Conservation (phyloP, 2,329 filamentous ascomycete species). For the Alternaria gansuensis region DNA sequence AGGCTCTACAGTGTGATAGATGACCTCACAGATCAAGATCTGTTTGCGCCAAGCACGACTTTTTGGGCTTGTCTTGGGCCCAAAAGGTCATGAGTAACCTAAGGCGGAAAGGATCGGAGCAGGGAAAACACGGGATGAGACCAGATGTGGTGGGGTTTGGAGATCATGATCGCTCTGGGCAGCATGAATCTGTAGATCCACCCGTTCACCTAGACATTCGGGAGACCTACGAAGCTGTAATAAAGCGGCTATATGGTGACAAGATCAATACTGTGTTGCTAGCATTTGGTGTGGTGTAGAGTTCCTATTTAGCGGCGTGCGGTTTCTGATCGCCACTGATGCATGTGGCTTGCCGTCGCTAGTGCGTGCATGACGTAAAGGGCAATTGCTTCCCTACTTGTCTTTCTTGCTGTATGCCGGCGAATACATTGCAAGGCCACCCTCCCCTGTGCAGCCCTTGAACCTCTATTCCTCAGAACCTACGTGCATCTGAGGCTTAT, state of each 20-base stretch:
- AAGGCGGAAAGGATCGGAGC: conserved; percentile 17
- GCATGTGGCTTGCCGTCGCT: conserved; percentile 21
- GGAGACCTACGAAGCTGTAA: neutral
- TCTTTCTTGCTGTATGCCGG: conserved; percentile 18
- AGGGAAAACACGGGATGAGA: conserved; percentile 16
- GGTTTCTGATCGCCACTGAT: conserved; percentile 21
- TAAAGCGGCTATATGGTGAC: neutral
- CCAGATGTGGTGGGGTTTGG: conserved; percentile 14
- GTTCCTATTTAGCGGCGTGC: neutral
- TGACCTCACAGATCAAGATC: conserved; percentile 5
- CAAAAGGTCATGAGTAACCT: conserved; percentile 2
- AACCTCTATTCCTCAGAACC: neutral
- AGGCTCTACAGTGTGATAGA: neutral
- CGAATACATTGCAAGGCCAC: conserved; percentile 17
- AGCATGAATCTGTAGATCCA: conserved; percentile 2
- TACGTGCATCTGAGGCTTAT: conserved; percentile 4
- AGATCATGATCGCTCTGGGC: conserved; percentile 17
- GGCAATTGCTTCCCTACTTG: conserved; percentile 9
- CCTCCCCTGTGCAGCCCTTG: neutral
- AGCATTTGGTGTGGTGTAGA: neutral
- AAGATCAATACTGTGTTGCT: neutral
- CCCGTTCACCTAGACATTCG: neutral
- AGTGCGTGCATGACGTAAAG: conserved; percentile 35
- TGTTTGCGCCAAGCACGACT: neutral
- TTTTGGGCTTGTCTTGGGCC: conserved; percentile 3